Evolutionary conservation across 805 yeast species (phyloP), one percentile per base, ranked within the genome.

Genomic region (Nakazawaea laoshanensis): DNA sequence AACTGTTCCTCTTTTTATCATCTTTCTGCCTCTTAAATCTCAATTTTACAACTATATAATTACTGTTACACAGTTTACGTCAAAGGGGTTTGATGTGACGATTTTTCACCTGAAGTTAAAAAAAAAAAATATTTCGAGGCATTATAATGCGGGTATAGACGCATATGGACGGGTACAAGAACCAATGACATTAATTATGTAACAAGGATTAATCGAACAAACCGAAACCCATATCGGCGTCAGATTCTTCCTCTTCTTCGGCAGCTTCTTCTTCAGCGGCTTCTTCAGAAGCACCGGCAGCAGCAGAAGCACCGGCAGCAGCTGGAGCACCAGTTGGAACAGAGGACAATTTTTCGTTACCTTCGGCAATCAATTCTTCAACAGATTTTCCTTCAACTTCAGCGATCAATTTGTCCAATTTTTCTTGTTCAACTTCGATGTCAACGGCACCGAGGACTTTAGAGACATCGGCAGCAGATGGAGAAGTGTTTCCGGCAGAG

Each of bases 131-230:
- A n/a, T n/a, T n/a, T n/a, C n/a, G n/a, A n/a, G n/a, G n/a, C n/a
- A n/a, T n/a, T n/a, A n/a, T n/a, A n/a, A n/a, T n/a, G n/a, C n/a
- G n/a, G n/a, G n/a, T n/a, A n/a, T n/a, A n/a, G n/a, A n/a, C n/a
- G n/a, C n/a, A n/a, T n/a, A n/a, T n/a, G n/a, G n/a, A n/a, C n/a
- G n/a, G n/a, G n/a, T n/a, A n/a, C n/a, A n/a, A n/a, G n/a, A n/a
- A n/a, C n/a, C n/a, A n/a, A n/a, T n/a, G n/a, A n/a, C n/a, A n/a
- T n/a, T n/a, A n/a, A n/a, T n/a, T n/a, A n/a, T n/a, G n/a, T n/a
- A n/a, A n/a, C n/a, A n/a, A n/a, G n/a, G 24, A 53, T 75, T 92
- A 92, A 78, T 92, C 99, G 82, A 92, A 92, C 67, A 92, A 82
- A 77, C 86, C 86, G 77, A 79, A 75, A 52, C 87, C 87, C 85